Percentiles rank a stretch among this genome's conserved stretches.
These are phyloP conservation scores for Coix lacrymajobi DNA, from an alignment of 176 grass and related monocot genomes.

Conservation along the genomic window DNA sequence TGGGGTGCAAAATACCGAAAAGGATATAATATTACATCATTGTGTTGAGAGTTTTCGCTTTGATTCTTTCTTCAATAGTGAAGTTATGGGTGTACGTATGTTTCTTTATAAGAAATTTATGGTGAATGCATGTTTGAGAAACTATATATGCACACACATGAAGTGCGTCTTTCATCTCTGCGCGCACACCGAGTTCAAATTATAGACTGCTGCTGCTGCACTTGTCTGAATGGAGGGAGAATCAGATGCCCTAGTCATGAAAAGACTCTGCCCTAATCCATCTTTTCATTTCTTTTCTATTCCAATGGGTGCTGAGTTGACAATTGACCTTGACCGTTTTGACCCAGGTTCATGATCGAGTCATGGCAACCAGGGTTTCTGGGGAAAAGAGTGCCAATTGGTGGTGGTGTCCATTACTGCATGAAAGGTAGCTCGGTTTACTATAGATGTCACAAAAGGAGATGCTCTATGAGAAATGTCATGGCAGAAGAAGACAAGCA, in stretches of 20 bases:
- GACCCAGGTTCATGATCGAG: conserved; percentile 22
- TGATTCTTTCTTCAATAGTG: background rate
- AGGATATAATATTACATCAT: too few relatives aligned
- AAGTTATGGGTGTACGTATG: background rate
- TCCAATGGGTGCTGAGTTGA: conserved; percentile 40
- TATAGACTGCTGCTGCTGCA: background rate
- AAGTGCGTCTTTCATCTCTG: background rate
- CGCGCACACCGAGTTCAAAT: conserved; percentile 23
- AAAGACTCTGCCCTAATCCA: conserved; percentile 47
- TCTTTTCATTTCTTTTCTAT: conserved; percentile 35
- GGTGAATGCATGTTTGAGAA: background rate
- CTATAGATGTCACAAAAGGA: conserved; percentile 18
- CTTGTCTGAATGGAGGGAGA: conserved; percentile 37
- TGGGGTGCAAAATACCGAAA: background rate
- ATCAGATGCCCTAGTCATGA: conserved; percentile 50
- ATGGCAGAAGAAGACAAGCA: conserved; percentile 6
- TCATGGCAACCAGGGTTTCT: background rate
- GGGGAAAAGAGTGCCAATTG: background rate
- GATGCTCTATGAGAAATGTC: conserved; percentile 14
- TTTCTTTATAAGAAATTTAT: background rate
- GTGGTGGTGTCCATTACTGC: background rate
- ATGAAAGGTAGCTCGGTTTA: conserved; percentile 12
- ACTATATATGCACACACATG: background rate
- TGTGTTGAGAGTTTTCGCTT: background rate
- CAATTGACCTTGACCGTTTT: conserved; percentile 39